Evolutionary conservation across 495 filamentous ascomycete species (phyloP).

Genomic region (Evernia prunastri): DNA sequence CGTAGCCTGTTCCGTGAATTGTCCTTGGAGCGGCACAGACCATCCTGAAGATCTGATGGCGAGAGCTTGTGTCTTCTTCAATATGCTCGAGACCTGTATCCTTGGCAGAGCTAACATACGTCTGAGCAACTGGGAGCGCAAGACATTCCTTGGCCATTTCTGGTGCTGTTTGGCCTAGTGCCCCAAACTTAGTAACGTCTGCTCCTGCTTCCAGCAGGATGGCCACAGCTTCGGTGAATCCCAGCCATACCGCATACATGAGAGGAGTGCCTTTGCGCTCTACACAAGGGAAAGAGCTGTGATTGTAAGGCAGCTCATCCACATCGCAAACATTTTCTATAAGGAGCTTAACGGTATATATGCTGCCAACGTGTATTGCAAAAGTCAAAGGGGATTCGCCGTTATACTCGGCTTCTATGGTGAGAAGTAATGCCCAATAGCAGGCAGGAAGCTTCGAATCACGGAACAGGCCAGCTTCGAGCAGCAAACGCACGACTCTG

Average conservation of each 20-base stretch:
- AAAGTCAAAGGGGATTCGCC: neutral
- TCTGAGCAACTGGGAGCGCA: neutral
- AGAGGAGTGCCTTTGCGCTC: neutral
- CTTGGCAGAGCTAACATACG: neutral
- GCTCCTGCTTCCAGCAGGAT: neutral
- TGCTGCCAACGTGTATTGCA: neutral
- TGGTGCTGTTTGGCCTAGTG: neutral
- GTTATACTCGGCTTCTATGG: neutral
- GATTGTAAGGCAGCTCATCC: neutral
- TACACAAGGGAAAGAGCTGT: neutral
- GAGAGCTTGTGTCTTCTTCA: neutral
- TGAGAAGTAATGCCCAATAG: neutral
- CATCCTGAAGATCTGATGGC: neutral
- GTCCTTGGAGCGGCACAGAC: neutral
- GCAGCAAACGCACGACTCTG: neutral
- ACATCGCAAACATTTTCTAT: neutral
- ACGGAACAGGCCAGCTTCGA: constrained; percentile 2
- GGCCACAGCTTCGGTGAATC: neutral
- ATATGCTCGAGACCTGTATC: neutral
- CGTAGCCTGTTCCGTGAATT: neutral
- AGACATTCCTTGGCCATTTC: neutral
- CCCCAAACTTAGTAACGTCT: neutral
- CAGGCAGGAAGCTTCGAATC: constrained; percentile 2
- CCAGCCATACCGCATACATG: neutral
- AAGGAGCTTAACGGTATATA: neutral